Conservation (phyloP, 257 asterid genomes). For the Nicotiana obtusifolia region DNA sequence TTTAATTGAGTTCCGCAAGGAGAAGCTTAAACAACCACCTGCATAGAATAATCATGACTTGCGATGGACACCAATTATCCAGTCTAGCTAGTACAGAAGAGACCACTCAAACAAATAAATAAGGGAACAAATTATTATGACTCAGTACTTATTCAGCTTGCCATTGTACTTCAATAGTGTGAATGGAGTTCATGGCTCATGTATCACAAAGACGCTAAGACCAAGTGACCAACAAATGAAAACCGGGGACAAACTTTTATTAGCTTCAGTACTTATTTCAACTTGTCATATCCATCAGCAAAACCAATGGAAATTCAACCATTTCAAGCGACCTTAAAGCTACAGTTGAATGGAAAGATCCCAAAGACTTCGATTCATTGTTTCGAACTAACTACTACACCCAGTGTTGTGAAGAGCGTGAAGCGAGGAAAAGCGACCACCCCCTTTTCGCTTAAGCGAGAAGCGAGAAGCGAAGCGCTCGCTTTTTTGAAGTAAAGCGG, state of each 20-base stretch:
- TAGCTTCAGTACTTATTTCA: background rate
- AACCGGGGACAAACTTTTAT: background rate
- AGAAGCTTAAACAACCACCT: background rate
- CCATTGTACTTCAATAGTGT: background rate
- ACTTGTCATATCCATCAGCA: background rate
- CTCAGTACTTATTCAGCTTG: background rate
- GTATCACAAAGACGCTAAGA: background rate
- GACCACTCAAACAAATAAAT: background rate
- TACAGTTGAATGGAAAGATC: background rate
- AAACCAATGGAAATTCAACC: background rate
- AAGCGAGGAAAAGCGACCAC: too few species aligned
- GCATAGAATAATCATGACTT: background rate
- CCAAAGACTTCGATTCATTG: background rate
- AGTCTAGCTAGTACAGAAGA: background rate
- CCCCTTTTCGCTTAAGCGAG: too few species aligned
- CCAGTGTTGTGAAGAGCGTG: too few species aligned
- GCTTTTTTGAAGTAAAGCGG: too few species aligned
- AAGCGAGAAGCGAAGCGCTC: too few species aligned
- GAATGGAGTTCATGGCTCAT: background rate
- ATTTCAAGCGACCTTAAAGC: background rate
- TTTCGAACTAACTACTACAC: background rate
- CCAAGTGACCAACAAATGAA: background rate
- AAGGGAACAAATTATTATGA: background rate
- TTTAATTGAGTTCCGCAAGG: background rate
- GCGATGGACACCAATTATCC: background rate